Evolutionary conservation across 2,329 filamentous ascomycete genomes (phyloP).

Genomic region (Neophaeococcomyces mojaviensis): DNA sequence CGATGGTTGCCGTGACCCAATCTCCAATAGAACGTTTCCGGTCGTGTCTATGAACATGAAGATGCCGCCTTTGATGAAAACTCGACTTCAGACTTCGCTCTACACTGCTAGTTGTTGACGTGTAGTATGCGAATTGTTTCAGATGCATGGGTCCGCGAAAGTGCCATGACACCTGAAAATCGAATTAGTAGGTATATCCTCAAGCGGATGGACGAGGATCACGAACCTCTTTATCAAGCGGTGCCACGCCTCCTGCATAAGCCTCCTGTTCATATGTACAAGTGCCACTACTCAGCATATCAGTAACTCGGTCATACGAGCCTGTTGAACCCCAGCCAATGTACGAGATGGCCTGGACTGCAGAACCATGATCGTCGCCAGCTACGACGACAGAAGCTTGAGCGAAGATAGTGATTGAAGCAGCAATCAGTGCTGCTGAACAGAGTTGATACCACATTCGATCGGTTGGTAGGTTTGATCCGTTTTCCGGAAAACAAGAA

Average conservation of each 20-base stretch:
- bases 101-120: conserved; percentile 33
- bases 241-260: conserved; percentile 54
- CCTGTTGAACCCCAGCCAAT: conserved; percentile 53
- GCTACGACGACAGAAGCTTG: conserved; percentile 29
- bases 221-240: conserved; percentile 63
- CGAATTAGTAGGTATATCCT: background rate
- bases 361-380: conserved; percentile 56
- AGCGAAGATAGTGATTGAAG: conserved; percentile 18
- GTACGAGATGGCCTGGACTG: conserved; percentile 59
- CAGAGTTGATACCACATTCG: conserved; percentile 2
- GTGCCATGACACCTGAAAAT: conserved; percentile 58
- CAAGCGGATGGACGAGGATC: background rate
- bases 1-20: conserved; percentile 50
- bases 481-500: background rate
- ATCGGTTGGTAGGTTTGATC: background rate
- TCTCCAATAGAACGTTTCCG: conserved; percentile 45
- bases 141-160: conserved; percentile 63
- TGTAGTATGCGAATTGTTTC: conserved; percentile 63
- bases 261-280: conserved; percentile 48
- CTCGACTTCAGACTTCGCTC: conserved; percentile 34
- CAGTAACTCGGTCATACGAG: conserved; percentile 56
- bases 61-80: conserved; percentile 30
- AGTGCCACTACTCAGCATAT: conserved; percentile 43
- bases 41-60: conserved; percentile 44
- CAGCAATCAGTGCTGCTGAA: conserved; percentile 11